Conservation (phyloP, 805 yeast genomes). For the Yarrowia deformans region DNA sequence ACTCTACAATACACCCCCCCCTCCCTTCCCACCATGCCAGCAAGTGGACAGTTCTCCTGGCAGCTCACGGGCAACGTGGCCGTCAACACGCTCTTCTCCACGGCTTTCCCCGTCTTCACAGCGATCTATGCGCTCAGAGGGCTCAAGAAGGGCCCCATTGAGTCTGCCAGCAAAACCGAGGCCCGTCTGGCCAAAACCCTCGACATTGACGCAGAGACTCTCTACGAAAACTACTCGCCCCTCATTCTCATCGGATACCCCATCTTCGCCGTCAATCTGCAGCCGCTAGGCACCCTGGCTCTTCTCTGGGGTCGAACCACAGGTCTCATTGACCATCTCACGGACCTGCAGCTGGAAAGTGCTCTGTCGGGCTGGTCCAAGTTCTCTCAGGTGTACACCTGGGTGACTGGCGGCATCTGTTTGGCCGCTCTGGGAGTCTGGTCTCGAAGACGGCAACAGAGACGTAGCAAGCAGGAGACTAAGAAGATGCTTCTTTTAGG, state of each 20-base stretch:
- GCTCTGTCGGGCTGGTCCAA: neutral
- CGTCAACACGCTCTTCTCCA: constrained; percentile 13
- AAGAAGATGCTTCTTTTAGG: neutral
- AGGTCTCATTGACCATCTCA: constrained; percentile 5
- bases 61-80: constrained; percentile 16
- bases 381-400: constrained; percentile 1
- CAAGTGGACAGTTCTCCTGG: constrained; percentile 21
- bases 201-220: constrained; percentile 18
- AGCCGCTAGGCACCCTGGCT: constrained; percentile 16
- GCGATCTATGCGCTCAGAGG: constrained; percentile 20
- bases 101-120: constrained; percentile 13
- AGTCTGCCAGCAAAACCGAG: neutral
- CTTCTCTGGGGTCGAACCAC: constrained; percentile 8
- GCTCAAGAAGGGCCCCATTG: constrained; percentile 1
- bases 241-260: constrained; percentile 21
- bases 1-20: too few relatives aligned
- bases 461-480: neutral
- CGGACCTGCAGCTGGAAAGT: neutral
- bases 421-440: constrained; percentile 11
- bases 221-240: constrained; percentile 18
- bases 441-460: constrained; percentile 7
- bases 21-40: neutral
- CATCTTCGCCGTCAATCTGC: constrained; percentile 18
- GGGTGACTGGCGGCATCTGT: constrained; percentile 18
- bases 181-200: neutral